Evolutionary conservation across 1,284 basidiomycete species (phyloP).

Genomic region (Microbotryum violaceum): DNA sequence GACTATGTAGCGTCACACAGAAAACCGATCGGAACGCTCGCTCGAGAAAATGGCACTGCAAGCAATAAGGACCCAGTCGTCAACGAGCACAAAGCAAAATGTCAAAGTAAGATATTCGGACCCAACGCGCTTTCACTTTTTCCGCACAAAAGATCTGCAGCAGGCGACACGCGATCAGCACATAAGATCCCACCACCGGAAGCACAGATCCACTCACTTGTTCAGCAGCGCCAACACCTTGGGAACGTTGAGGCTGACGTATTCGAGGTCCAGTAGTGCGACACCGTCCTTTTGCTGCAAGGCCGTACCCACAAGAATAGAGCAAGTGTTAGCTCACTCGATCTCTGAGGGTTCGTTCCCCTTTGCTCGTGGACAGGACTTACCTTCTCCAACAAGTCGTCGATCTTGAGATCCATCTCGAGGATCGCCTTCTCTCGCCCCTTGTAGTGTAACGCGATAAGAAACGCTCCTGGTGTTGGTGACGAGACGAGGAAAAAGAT

Average conservation of each 20-base stretch:
- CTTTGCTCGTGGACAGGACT: neutral
- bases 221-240: constrained; percentile 66
- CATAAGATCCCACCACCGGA: too few species aligned
- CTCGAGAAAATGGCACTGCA: neutral
- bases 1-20: neutral
- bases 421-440: constrained; percentile 92
- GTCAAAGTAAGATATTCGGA: too few species aligned
- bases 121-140: constrained; percentile 9
- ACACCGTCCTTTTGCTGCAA: constrained; percentile 95
- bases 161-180: neutral
- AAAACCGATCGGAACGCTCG: too few species aligned
- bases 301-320: neutral
- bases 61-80: too few species aligned
- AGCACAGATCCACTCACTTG: constrained; percentile 35
- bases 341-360: neutral
- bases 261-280: constrained; percentile 88
- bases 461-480: constrained; percentile 94
- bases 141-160: constrained; percentile 24
- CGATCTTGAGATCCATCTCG: constrained; percentile 98
- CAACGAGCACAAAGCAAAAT: too few species aligned
- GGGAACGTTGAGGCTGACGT: constrained; percentile 92
- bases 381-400: constrained; percentile 87
- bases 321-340: too few species aligned
- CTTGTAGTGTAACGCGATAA: constrained; percentile 88
- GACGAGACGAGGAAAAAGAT: constrained; percentile 96